phyloP scores from a whole-genome alignment of 2,329 filamentous ascomycete species.

The Aspergillus carbonarius region DNA sequence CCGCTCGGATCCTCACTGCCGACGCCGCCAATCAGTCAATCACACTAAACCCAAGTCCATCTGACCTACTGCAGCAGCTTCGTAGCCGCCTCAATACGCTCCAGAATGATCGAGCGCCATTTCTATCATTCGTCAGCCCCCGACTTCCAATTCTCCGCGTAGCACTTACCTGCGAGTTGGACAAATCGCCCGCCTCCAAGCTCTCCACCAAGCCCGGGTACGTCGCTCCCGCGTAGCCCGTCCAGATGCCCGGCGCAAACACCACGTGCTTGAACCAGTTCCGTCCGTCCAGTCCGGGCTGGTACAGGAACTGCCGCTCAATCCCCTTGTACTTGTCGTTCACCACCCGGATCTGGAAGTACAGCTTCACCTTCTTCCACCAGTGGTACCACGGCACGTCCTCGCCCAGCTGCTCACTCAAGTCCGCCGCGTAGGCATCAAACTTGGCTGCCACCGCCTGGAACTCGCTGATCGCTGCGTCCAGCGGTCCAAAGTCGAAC shows the following conservation, averaged over 20 bases:
- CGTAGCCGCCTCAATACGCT: slow-evolving; percentile 35
- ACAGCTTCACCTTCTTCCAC: slow-evolving; percentile 65
- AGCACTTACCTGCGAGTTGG: slow-evolving; percentile 51
- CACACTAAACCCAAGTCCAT: background rate
- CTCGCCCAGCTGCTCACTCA: slow-evolving; percentile 51
- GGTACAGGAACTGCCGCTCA: slow-evolving; percentile 76
- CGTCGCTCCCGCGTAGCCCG: slow-evolving; percentile 76
- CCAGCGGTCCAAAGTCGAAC: slow-evolving; percentile 48
- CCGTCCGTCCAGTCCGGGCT: slow-evolving; percentile 72
- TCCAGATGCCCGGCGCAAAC: slow-evolving; percentile 89
- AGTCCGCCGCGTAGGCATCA: slow-evolving; percentile 51
- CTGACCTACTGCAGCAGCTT: slow-evolving; percentile 26
- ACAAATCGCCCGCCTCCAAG: slow-evolving; percentile 52
- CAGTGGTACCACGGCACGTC: slow-evolving; percentile 76
- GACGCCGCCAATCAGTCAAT: no score
- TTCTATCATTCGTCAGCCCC: slow-evolving; percentile 29
- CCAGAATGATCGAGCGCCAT: slow-evolving; percentile 42
- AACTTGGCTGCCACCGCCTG: slow-evolving; percentile 50
- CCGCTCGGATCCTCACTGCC: background rate
- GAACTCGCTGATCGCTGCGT: slow-evolving; percentile 51
- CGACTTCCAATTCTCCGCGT: background rate
- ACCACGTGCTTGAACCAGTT: slow-evolving; percentile 94
- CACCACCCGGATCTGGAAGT: slow-evolving; percentile 61
- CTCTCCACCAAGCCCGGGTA: slow-evolving; percentile 65
- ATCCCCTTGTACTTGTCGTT: slow-evolving; percentile 83